Evolutionary conservation across 768 basidiomycete genomes (phyloP), one percentile per base, ranked within the genome.

Genomic region (Boletales sp.): DNA sequence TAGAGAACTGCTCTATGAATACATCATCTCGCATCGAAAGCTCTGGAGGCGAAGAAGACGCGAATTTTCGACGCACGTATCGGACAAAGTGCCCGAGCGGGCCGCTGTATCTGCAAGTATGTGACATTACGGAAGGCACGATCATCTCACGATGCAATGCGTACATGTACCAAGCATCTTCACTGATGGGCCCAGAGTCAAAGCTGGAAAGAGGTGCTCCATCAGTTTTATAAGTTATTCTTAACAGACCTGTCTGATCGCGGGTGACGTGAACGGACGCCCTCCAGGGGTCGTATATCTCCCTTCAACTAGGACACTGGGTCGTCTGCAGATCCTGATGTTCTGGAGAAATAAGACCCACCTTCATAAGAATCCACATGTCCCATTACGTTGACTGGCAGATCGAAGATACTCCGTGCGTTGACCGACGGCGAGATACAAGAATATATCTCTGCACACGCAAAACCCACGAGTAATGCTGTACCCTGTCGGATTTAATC

Each of bases 121-220:
- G 21, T 21, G 21, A 21, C 39, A 74, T 87, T 47, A 65, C 80
- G 2, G 83, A 87, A 63, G 83, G 72, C 0, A 81, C 82, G 2
- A 67, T 75, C 45, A 76, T 87, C 41, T 72, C 77, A 21, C 21
- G 21, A 21, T 21, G 21, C 21, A 21, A 21, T 21, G 4, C 21
- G 21, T 21, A 21, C 21, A 21, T 4, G 21, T 21, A 19, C 35
- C 35, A 36, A 15, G 35, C 35, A 36, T 36, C 35, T 36, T n/a
- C 35, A 36, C 35, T 9, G 35, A 36, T 36, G 21, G n/a, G 35
- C 35, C 2, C 35, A 36, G n/a, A 36, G 15, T 7, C 35, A 36
- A 36, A 15, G 35, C 35, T 36, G 35, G 35, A 36, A 36, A 36
- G 17, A 36, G 35, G 35, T 36, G 35, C 15, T 15, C 15, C 21